A percentile compares a stretch with the other conserved stretches of the same genome.
phyloP scores from a whole-genome alignment of 176 grass and related monocot species.

The Carex cristatella region DNA sequence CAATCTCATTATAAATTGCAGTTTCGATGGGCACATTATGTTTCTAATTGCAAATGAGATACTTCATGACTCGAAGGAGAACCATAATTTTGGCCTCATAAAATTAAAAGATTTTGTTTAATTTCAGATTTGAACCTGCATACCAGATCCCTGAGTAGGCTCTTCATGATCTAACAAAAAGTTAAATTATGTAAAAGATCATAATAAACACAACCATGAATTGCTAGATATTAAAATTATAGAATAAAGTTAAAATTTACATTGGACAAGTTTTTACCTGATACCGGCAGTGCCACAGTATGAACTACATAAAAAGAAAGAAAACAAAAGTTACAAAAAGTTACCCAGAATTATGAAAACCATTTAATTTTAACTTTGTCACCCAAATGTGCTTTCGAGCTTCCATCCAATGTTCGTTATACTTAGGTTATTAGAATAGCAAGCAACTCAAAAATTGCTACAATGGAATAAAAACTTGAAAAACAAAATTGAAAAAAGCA shows the following conservation, averaged over 20 bases:
- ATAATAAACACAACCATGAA: neutral
- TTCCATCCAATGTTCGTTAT: neutral
- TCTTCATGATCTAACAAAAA: neutral
- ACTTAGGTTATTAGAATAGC: neutral
- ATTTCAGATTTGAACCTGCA: conserved; percentile 12
- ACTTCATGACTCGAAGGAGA: neutral
- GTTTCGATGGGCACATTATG: neutral
- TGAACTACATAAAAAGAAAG: neutral
- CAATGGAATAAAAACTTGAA: too few species aligned
- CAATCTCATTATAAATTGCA: neutral
- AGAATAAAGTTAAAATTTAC: neutral
- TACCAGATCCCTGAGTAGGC: neutral
- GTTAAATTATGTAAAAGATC: neutral
- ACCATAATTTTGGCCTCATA: neutral
- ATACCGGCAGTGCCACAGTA: neutral
- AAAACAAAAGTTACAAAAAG: neutral
- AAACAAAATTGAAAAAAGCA: too few species aligned
- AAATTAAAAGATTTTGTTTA: conserved; percentile 9
- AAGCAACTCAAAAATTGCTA: neutral
- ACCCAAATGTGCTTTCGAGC: neutral
- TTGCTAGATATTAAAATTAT: neutral
- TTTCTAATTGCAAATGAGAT: neutral
- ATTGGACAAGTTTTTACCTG: neutral
- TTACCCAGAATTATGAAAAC: neutral
- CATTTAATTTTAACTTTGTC: neutral